phyloP scores from a whole-genome alignment of 2,329 filamentous ascomycete species.

The Lojkania enalia region DNA sequence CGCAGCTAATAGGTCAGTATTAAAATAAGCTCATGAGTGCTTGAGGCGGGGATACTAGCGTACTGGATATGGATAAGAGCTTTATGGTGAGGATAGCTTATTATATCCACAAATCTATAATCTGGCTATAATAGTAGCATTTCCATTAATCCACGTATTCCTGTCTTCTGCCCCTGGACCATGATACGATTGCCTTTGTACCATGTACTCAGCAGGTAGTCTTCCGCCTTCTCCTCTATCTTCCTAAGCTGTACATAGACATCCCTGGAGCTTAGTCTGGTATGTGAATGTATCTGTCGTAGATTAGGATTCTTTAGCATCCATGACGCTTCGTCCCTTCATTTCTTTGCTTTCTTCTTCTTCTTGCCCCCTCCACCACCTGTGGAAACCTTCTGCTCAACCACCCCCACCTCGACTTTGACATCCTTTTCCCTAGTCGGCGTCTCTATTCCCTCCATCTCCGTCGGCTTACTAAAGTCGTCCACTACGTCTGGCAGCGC shows the following conservation, averaged over 20 bases:
- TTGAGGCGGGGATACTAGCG: background rate
- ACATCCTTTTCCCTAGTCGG: constrained; percentile 40
- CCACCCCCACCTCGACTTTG: constrained; percentile 30
- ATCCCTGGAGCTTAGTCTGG: background rate
- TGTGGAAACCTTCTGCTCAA: constrained; percentile 10
- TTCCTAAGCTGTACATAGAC: too few species aligned
- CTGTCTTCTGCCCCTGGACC: background rate
- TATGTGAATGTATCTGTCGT: constrained; percentile 2
- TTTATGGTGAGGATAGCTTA: too few species aligned
- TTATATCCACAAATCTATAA: too few species aligned
- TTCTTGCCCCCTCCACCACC: constrained; percentile 50
- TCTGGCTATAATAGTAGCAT: too few species aligned
- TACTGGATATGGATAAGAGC: too few species aligned
- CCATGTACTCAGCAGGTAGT: background rate
- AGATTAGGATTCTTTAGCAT: background rate
- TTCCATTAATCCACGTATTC: too few species aligned
- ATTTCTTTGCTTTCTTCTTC: constrained; percentile 58
- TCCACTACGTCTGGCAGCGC: constrained; percentile 50
- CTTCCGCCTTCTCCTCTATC: constrained; percentile 1
- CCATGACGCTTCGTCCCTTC: constrained; percentile 26
- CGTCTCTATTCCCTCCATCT: constrained; percentile 32
- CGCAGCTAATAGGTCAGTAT: background rate
- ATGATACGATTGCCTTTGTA: background rate
- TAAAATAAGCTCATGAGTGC: background rate
- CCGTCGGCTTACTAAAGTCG: constrained; percentile 40